phyloP scores from a whole-genome alignment of 305 asterid species.

The Fraxinus latifolia region DNA sequence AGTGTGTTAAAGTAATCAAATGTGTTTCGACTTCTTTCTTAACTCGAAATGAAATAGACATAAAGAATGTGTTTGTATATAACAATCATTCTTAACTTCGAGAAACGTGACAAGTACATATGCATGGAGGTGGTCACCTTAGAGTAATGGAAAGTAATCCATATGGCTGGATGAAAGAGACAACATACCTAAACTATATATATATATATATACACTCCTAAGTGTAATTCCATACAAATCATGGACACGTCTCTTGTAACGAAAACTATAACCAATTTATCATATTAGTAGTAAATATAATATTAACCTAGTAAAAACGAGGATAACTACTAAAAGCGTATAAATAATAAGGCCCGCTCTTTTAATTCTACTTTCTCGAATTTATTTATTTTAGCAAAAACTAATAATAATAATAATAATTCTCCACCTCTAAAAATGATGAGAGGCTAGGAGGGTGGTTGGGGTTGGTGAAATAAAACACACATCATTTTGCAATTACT shows the following conservation, averaged over 20 bases:
- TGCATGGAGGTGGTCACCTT: constrained; percentile 25
- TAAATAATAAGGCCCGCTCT: background rate
- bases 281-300: background rate
- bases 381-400: no score
- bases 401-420: no score
- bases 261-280: background rate
- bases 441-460: constrained; percentile 41
- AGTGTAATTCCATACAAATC: background rate
- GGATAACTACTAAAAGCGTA: background rate
- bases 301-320: background rate
- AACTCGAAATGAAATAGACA: background rate
- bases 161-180: constrained; percentile 53
- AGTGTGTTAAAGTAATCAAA: background rate
- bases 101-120: constrained; percentile 3
- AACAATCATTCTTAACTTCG: background rate
- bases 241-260: background rate
- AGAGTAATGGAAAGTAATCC: constrained; percentile 18
- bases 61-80: background rate
- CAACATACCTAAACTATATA: constrained; percentile 36
- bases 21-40: background rate
- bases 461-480: constrained; percentile 49
- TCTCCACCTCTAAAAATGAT: constrained; percentile 12
- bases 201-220: background rate
- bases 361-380: background rate
- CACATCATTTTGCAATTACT: constrained; percentile 35